Evolutionary conservation across 192 early-diverging fungal species (phyloP).

Genomic region (Coemansia guatemalensis): DNA sequence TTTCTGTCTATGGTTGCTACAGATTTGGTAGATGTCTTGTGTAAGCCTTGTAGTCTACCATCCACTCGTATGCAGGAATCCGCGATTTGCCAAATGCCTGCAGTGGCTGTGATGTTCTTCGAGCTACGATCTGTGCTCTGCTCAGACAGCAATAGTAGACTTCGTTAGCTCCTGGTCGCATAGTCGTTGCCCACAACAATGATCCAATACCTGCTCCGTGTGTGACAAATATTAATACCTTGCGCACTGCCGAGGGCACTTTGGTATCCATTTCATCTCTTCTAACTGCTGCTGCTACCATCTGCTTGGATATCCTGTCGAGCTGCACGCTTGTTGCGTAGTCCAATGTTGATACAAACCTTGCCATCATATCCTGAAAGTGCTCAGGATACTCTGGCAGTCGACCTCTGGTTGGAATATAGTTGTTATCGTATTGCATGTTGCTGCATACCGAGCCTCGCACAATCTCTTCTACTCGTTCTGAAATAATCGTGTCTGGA

Average conservation of each 20-base stretch:
- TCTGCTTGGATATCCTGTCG: not conserved
- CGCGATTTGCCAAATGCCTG: slow-evolving; percentile 30
- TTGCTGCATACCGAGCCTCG: slow-evolving; percentile 2
- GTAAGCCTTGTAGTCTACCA: slow-evolving; percentile 22
- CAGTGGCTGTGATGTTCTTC: slow-evolving; percentile 16
- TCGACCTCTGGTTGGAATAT: not conserved
- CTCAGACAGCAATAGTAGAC: slow-evolving; percentile 43
- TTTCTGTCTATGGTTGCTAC: not conserved
- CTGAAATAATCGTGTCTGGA: slow-evolving; percentile 26
- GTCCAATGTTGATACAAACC: slow-evolving; percentile 42
- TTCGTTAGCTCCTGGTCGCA: slow-evolving; percentile 21
- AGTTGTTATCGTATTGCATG: slow-evolving; percentile 17
- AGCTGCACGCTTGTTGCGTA: slow-evolving; percentile 9
- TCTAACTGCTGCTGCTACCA: not conserved
- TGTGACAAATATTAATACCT: slow-evolving; percentile 42
- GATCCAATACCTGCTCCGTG: slow-evolving; percentile 46
- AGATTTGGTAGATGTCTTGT: slow-evolving; percentile 21
- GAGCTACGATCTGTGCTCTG: slow-evolving; percentile 15
- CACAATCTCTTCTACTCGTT: slow-evolving; percentile 10
- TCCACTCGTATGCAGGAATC: slow-evolving; percentile 24
- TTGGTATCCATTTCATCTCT: not conserved
- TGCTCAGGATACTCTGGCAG: slow-evolving; percentile 42
- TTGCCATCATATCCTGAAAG: slow-evolving; percentile 48
- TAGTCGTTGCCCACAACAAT: slow-evolving; percentile 45
- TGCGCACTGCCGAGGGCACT: not conserved